These are phyloP conservation scores for Beauveria sp. DNA, from an alignment of 2,329 filamentous ascomycete genomes.

Conservation along the genomic window DNA sequence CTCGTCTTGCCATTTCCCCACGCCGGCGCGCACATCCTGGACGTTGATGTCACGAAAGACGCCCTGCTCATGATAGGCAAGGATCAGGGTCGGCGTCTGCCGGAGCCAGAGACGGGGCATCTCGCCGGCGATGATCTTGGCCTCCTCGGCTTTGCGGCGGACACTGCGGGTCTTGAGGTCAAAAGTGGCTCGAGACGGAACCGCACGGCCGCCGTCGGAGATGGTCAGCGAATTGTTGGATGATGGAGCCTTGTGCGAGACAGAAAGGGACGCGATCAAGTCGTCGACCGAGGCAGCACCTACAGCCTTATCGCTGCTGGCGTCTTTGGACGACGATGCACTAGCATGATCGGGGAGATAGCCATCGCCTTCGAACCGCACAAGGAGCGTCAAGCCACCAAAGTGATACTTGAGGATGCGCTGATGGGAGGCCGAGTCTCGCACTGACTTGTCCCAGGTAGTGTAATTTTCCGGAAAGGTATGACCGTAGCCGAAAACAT, in stretches of 20 bases:
- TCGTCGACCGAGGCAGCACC: background rate
- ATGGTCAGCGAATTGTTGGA: constrained; percentile 9
- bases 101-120: constrained; percentile 30
- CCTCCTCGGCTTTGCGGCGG: constrained; percentile 12
- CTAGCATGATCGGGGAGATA: constrained; percentile 28
- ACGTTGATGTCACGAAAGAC: constrained; percentile 26
- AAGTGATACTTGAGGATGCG: constrained; percentile 52
- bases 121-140: constrained; percentile 22
- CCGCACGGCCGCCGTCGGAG: constrained; percentile 14
- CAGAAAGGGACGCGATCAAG: background rate
- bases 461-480: constrained; percentile 61
- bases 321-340: background rate
- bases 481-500: constrained; percentile 55
- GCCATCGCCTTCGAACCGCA: constrained; percentile 53
- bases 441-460: constrained; percentile 48
- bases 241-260: background rate
- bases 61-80: constrained; percentile 27
- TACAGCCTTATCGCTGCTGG: background rate
- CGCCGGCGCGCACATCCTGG: constrained; percentile 18
- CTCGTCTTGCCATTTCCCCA: constrained; percentile 24
- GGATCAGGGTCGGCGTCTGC: constrained; percentile 27
- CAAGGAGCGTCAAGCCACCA: constrained; percentile 32
- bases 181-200: constrained; percentile 25
- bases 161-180: constrained; percentile 31
- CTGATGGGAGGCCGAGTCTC: constrained; percentile 53